Percentiles rank a stretch among this genome's conserved stretches.
phyloP scores from a whole-genome alignment of 208 protist species.

The Crithidia mellificae region DNA sequence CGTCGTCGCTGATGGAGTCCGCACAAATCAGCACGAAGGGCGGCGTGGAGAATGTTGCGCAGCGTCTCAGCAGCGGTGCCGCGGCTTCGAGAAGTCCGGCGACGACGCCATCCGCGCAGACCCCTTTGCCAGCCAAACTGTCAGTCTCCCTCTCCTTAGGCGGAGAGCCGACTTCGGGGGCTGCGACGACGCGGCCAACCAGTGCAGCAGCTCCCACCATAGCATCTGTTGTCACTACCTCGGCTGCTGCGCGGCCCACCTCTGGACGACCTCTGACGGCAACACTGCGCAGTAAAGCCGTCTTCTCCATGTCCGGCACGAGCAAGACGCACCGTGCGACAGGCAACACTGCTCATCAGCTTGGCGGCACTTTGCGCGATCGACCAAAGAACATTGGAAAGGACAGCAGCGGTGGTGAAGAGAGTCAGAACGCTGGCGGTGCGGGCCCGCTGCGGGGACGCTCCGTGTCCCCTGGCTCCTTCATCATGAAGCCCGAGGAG shows the following conservation, averaged over 20 bases:
- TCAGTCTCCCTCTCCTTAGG: not conserved
- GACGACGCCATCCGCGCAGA: too few species aligned
- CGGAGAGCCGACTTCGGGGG: not conserved
- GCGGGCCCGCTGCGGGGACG: too few species aligned
- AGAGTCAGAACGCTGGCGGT: too few species aligned
- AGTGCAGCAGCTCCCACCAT: not conserved
- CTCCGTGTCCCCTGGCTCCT: not conserved
- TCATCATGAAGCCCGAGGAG: not conserved
- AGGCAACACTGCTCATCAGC: not conserved
- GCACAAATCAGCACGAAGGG: not conserved
- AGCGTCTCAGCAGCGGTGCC: not conserved
- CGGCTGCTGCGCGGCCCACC: too few species aligned
- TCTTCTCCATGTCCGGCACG: not conserved
- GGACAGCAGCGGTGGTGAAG: too few species aligned
- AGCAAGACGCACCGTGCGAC: not conserved
- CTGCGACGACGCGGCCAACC: not conserved
- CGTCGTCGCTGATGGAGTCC: not conserved
- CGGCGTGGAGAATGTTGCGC: not conserved
- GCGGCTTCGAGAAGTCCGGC: too few species aligned
- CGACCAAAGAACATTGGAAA: not conserved
- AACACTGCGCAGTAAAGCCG: not conserved
- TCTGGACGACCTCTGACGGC: conserved; percentile 4
- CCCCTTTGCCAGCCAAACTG: not conserved
- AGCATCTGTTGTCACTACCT: too few species aligned
- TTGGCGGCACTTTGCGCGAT: too few species aligned